Percentiles rank a stretch among this genome's conserved stretches.
phyloP scores from a whole-genome alignment of 495 filamentous ascomycete species.

The Letharia columbiana region DNA sequence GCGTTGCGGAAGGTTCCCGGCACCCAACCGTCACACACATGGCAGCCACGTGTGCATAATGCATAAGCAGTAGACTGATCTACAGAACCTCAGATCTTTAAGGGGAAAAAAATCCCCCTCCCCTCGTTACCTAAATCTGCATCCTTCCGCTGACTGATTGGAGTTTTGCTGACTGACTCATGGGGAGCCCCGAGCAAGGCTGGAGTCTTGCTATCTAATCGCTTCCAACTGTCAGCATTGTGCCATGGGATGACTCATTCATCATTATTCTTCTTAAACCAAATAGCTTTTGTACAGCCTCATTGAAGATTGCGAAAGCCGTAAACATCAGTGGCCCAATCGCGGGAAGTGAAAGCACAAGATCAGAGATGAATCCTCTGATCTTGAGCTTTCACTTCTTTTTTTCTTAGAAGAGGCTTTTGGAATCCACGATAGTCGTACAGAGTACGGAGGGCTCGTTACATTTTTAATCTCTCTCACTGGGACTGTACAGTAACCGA shows the following conservation, averaged over 20 bases:
- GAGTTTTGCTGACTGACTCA: neutral
- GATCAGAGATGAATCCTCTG: neutral
- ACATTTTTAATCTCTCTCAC: neutral
- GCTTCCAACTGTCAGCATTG: neutral
- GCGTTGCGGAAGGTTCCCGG: neutral
- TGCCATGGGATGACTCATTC: neutral
- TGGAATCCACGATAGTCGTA: neutral
- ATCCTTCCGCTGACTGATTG: slow-evolving; percentile 5
- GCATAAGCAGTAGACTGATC: neutral
- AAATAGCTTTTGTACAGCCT: neutral
- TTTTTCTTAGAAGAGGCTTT: neutral
- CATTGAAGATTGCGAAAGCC: neutral
- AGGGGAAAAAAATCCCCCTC: neutral
- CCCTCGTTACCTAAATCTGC: neutral
- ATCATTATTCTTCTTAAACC: neutral
- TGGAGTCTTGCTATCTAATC: neutral
- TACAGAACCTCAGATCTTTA: slow-evolving; percentile 1
- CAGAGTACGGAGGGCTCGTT: neutral
- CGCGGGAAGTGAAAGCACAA: neutral
- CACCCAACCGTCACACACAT: slow-evolving; percentile 11
- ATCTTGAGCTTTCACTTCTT: neutral
- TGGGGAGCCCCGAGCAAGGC: neutral
- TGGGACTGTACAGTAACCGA: neutral
- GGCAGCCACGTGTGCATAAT: slow-evolving; percentile 9
- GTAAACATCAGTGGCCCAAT: neutral